phyloP scores from a whole-genome alignment of 2,329 filamentous ascomycete genomes.

The Rachicladosporium sp. region DNA sequence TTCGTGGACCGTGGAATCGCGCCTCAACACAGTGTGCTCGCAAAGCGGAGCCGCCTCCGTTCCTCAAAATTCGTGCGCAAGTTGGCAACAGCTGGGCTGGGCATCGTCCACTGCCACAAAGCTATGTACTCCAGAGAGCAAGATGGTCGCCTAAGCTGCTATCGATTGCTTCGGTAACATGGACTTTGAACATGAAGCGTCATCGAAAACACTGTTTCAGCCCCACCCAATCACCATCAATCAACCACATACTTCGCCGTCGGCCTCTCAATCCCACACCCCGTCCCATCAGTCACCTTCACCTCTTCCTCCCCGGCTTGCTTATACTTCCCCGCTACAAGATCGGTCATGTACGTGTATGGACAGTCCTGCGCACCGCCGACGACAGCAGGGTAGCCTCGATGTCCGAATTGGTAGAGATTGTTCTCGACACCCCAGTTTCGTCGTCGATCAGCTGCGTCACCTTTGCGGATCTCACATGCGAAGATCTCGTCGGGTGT shows the following conservation, averaged over 20 bases:
- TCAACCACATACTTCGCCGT: slow-evolving; percentile 8
- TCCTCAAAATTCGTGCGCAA: too few species aligned
- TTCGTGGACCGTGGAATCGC: too few species aligned
- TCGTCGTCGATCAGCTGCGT: slow-evolving; percentile 11
- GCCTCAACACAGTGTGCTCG: too few species aligned
- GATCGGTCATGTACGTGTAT: slow-evolving; percentile 16
- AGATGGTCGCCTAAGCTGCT: too few species aligned
- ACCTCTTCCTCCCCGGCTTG: slow-evolving; percentile 14
- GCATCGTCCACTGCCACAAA: too few species aligned
- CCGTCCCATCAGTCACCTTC: slow-evolving; percentile 13
- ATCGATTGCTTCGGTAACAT: too few species aligned
- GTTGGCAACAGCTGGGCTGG: too few species aligned
- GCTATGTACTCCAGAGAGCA: too few species aligned
- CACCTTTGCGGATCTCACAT: slow-evolving; percentile 15
- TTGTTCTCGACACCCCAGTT: slow-evolving; percentile 19
- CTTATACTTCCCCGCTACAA: slow-evolving; percentile 14
- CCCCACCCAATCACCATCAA: slow-evolving; percentile 2
- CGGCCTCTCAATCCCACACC: slow-evolving; percentile 12
- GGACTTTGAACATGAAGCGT: too few species aligned
- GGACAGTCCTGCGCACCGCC: slow-evolving; percentile 17
- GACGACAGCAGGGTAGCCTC: slow-evolving; percentile 14
- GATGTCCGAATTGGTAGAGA: slow-evolving; percentile 16
- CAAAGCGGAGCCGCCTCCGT: too few species aligned
- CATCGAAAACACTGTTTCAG: too few species aligned
- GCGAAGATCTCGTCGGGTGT: slow-evolving; percentile 16